A percentile compares a stretch with the other conserved stretches of the same genome.
Evolutionary conservation across 306 rosid species (phyloP).

Genomic region (Lithocarpus polystachyus): DNA sequence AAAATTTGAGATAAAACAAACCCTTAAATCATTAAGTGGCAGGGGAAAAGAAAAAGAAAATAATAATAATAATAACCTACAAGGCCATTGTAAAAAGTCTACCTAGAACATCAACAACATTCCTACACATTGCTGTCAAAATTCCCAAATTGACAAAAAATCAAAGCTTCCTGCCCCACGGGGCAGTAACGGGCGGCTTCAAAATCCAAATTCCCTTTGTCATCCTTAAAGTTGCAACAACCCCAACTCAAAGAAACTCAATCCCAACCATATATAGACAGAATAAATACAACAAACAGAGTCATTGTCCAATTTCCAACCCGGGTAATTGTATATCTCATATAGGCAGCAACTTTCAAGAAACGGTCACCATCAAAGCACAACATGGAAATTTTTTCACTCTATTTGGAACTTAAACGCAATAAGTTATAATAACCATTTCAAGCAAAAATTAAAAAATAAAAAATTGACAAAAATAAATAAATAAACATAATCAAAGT

Average conservation of each 20-base stretch:
- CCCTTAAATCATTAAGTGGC: not conserved
- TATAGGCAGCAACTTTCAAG: not conserved
- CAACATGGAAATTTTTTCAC: not conserved
- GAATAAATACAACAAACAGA: too few species aligned
- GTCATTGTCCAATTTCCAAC: too few species aligned
- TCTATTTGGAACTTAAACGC: not conserved
- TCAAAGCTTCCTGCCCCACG: not conserved
- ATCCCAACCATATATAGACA: not conserved
- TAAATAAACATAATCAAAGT: too few species aligned
- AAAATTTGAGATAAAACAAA: not conserved
- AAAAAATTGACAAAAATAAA: too few species aligned
- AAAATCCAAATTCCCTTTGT: not conserved
- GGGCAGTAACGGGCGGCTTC: not conserved
- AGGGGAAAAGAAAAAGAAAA: not conserved
- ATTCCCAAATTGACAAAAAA: not conserved
- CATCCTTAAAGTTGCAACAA: not conserved
- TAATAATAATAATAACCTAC: too few species aligned
- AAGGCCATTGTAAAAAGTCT: not conserved
- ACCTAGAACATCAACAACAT: not conserved
- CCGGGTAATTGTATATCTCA: not conserved
- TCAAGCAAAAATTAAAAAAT: not conserved
- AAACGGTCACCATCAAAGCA: not conserved
- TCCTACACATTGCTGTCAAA: not conserved
- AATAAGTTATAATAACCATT: not conserved
- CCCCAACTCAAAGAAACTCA: not conserved